Conservation (phyloP, 371 early-diverging fungal genomes). For the Coemansia sp. region DNA sequence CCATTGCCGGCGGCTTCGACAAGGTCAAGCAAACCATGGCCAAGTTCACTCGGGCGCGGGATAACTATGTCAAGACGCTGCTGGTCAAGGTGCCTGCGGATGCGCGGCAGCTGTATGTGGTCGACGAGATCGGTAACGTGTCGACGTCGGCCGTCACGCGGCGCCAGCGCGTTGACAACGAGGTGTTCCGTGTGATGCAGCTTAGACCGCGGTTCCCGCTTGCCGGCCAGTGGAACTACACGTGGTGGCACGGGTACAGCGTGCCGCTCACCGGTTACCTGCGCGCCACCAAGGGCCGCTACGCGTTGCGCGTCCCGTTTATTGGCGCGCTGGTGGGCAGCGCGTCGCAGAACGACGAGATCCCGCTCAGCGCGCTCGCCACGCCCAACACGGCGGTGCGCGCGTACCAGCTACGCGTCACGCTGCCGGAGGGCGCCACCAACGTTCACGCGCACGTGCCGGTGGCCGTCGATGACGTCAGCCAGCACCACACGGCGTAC, state of each 20-base stretch:
- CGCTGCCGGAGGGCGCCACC: constrained; percentile 92
- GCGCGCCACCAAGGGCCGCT: constrained; percentile 51
- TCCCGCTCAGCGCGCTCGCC: constrained; percentile 81
- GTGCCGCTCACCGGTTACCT: constrained; percentile 62
- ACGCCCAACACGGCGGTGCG: constrained; percentile 63
- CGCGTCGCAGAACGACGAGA: constrained; percentile 60
- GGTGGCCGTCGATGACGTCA: constrained; percentile 23
- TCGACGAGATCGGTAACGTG: constrained; percentile 96
- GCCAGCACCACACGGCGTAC: constrained; percentile 10
- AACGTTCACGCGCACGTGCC: constrained; percentile 54
- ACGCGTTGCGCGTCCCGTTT: constrained; percentile 70
- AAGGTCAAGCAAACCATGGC: constrained; percentile 33
- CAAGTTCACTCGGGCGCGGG: constrained; percentile 17
- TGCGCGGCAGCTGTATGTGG: constrained; percentile 78
- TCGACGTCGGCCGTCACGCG: constrained; percentile 76
- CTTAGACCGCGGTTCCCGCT: constrained; percentile 89
- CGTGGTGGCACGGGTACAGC: constrained; percentile 91
- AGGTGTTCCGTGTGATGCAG: constrained; percentile 63
- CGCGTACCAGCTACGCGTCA: constrained; percentile 66
- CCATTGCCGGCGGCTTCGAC: constrained; percentile 55
- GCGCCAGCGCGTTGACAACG: neutral
- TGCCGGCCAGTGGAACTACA: constrained; percentile 95
- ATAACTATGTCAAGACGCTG: constrained; percentile 54
- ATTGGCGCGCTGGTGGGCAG: constrained; percentile 65
- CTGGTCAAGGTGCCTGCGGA: constrained; percentile 61